phyloP scores from a whole-genome alignment of 192 early-diverging fungal species.

The Lunasporangiospora selenospora region DNA sequence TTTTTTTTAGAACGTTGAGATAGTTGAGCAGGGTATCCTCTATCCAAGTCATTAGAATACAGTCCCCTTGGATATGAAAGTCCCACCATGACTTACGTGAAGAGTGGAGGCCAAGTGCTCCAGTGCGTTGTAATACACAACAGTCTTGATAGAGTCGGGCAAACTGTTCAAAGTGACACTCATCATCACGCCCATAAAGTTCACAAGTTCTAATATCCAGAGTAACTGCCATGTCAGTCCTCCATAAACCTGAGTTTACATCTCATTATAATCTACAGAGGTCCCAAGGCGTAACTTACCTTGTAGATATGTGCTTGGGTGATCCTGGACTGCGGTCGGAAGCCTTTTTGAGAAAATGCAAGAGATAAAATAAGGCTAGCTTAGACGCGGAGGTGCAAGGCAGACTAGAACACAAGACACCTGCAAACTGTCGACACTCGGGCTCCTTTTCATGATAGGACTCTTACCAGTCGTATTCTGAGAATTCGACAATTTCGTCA shows the following conservation, averaged over 20 bases:
- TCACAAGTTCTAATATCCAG: slow-evolving; percentile 67
- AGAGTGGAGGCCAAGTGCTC: slow-evolving; percentile 71
- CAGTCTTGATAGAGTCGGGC: slow-evolving; percentile 65
- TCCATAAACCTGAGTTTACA: no score
- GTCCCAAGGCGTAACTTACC: slow-evolving; percentile 42
- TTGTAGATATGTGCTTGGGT: slow-evolving; percentile 75
- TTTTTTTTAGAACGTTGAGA: no score
- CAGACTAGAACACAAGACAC: slow-evolving; percentile 8
- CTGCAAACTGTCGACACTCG: no score
- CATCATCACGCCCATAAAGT: slow-evolving; percentile 71
- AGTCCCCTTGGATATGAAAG: no score
- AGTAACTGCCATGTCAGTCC: no score
- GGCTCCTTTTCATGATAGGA: no score
- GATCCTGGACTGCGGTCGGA: slow-evolving; percentile 49
- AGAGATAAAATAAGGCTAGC: neutral
- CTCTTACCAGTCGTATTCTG: slow-evolving; percentile 86
- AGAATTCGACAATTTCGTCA: slow-evolving; percentile 81
- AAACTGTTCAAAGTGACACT: slow-evolving; percentile 72
- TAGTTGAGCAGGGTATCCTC: no score
- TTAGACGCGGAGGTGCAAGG: neutral
- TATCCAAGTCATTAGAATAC: no score
- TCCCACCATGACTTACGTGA: slow-evolving; percentile 61
- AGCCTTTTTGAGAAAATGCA: slow-evolving; percentile 53
- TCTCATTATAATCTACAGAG: no score
- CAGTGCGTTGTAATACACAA: slow-evolving; percentile 78